Conservation (phyloP, 2,329 filamentous ascomycete genomes). For the Xylariaceae sp. region DNA sequence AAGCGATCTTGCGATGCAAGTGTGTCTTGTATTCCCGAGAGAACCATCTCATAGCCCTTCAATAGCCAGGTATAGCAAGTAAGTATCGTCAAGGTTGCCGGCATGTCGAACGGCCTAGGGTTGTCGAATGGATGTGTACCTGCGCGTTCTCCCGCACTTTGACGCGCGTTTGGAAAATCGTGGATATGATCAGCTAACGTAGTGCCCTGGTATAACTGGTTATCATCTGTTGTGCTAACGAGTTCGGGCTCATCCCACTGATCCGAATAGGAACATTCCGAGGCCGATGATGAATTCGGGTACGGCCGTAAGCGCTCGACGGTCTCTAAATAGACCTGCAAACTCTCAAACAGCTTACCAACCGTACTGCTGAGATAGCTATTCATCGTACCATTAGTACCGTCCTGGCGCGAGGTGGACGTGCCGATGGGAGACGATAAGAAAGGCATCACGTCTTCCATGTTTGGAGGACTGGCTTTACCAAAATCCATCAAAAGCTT, state of each 20-base stretch:
- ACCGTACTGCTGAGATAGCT: conserved; percentile 6
- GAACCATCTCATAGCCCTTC: conserved; percentile 6
- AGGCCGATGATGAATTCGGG: conserved; percentile 4
- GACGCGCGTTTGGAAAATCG: too few species aligned
- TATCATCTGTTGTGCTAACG: conserved; percentile 5
- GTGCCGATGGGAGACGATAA: neutral
- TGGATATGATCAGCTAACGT: neutral
- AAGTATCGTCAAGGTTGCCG: conserved; percentile 7
- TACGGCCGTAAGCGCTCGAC: conserved; percentile 6
- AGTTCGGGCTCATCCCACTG: conserved; percentile 9
- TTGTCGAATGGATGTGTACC: neutral
- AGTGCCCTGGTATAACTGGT: neutral
- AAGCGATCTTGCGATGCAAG: conserved; percentile 5
- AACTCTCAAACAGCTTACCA: conserved; percentile 7
- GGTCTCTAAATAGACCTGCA: conserved; percentile 5
- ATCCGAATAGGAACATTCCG: conserved; percentile 7
- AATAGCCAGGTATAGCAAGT: conserved; percentile 9
- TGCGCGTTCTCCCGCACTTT: neutral
- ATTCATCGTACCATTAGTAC: neutral
- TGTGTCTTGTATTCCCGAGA: conserved; percentile 4
- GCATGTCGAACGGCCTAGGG: conserved; percentile 5
- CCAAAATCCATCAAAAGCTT: conserved; percentile 7
- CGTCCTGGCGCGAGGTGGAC: conserved; percentile 1
- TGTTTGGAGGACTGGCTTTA: neutral
- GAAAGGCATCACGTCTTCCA: conserved; percentile 6